A percentile compares a stretch with the other conserved stretches of the same genome.
Evolutionary conservation across 2,329 filamentous ascomycete genomes (phyloP).

Genomic region (Trichoderma oligosporum): DNA sequence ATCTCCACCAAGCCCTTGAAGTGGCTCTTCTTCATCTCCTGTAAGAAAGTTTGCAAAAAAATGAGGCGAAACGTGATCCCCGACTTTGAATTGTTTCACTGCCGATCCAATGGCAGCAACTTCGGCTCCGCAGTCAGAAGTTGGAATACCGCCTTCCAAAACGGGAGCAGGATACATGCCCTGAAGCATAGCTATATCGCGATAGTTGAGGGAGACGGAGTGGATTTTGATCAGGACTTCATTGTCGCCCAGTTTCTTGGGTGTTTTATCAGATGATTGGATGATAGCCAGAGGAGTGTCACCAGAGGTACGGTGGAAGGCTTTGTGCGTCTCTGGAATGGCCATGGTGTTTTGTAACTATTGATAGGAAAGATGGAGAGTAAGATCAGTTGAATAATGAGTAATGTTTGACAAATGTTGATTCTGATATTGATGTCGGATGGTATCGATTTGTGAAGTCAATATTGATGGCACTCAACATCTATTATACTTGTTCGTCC

Average conservation of each 20-base stretch:
- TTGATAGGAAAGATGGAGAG: neutral
- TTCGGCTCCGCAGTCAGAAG: constrained; percentile 42
- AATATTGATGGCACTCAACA: neutral
- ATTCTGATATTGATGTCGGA: neutral
- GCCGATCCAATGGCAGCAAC: constrained; percentile 37
- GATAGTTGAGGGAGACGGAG: constrained; percentile 35
- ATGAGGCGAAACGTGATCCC: constrained; percentile 38
- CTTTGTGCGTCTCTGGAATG: neutral
- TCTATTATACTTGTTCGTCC: neutral
- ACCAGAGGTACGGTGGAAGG: neutral
- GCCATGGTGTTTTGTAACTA: neutral
- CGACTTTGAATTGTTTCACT: constrained; percentile 31
- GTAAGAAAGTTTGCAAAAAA: neutral
- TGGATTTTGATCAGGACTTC: constrained; percentile 31
- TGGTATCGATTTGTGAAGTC: neutral
- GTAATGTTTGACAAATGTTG: neutral
- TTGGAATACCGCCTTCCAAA: constrained; percentile 30
- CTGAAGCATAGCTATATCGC: constrained; percentile 37
- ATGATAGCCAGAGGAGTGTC: neutral
- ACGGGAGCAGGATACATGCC: constrained; percentile 42
- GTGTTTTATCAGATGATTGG: neutral
- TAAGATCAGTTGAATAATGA: neutral
- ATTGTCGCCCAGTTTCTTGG: neutral
- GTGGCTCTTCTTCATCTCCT: neutral
- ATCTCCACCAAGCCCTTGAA: neutral